Evolutionary conservation across 202 grass and related monocot species (phyloP).

Genomic region (Elaeis oleifera): DNA sequence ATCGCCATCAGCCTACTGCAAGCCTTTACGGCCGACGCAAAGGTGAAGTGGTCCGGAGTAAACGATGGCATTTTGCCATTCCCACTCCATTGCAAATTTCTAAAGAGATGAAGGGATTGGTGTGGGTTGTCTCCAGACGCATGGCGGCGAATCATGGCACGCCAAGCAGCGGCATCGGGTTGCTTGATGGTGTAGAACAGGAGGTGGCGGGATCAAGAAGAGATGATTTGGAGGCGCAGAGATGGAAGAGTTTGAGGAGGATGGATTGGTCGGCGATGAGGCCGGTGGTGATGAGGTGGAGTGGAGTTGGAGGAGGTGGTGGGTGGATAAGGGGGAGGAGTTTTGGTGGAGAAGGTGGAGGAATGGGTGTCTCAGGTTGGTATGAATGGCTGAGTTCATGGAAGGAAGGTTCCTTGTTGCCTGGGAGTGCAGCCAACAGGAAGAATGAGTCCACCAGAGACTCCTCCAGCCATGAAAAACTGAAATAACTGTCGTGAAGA

Average conservation of each 20-base stretch:
- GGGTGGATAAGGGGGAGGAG: not conserved
- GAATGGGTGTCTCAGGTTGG: not conserved
- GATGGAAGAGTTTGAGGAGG: slow-evolving; percentile 1
- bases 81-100: too few species aligned
- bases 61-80: too few species aligned
- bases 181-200: not conserved
- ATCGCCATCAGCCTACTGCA: not conserved
- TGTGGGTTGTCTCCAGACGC: too few species aligned
- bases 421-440: too few species aligned
- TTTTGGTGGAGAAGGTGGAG: not conserved
- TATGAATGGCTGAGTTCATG: not conserved
- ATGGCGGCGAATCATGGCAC: not conserved
- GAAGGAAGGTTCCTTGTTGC: too few species aligned
- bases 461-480: too few species aligned
- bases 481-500: too few species aligned
- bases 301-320: not conserved
- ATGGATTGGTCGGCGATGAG: slow-evolving; percentile 1
- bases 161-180: not conserved
- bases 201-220: not conserved
- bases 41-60: too few species aligned
- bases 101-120: too few species aligned
- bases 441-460: too few species aligned
- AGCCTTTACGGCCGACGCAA: not conserved
- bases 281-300: not conserved
- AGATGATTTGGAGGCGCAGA: not conserved